These are phyloP conservation scores for Entomophthora muscae DNA, from an alignment of 371 early-diverging fungal species.

Conservation along the genomic window DNA sequence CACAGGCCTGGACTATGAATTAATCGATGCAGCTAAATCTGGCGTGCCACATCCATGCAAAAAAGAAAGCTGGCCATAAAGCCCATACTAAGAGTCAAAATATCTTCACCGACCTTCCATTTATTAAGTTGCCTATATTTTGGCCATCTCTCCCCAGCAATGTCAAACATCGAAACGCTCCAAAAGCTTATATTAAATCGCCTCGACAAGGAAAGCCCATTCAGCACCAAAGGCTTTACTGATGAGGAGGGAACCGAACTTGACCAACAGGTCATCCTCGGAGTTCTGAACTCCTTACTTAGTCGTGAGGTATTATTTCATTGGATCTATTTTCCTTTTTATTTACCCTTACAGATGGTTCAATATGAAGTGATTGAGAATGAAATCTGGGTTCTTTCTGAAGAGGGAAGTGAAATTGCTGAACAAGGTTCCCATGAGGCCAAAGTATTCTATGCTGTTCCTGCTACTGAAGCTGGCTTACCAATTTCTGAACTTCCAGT, in stretches of 20 bases:
- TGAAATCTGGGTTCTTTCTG: constrained; percentile 65
- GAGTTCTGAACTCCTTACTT: constrained; percentile 68
- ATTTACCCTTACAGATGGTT: constrained; percentile 46
- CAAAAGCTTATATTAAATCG: constrained; percentile 46
- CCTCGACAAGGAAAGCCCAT: constrained; percentile 38
- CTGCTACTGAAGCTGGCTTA: constrained; percentile 62
- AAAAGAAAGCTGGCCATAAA: too few relatives aligned
- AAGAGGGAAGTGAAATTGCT: constrained; percentile 72
- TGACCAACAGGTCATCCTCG: constrained; percentile 53
- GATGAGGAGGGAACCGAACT: constrained; percentile 22
- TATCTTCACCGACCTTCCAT: too few relatives aligned
- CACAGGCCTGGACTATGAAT: too few relatives aligned
- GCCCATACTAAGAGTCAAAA: too few relatives aligned
- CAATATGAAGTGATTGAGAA: constrained; percentile 56
- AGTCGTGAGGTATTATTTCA: constrained; percentile 53
- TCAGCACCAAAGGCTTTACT: constrained; percentile 38
- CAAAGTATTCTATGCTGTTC: constrained; percentile 77
- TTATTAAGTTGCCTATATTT: too few relatives aligned
- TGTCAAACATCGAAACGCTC: constrained; percentile 27
- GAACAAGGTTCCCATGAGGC: constrained; percentile 86
- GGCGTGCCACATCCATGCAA: too few relatives aligned
- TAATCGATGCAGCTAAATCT: too few relatives aligned
- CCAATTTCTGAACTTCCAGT: constrained; percentile 61
- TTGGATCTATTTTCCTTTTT: background rate
- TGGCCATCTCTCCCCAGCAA: too few relatives aligned